A percentile compares a stretch with the other conserved stretches of the same genome.
Evolutionary conservation across 306 rosid species (phyloP).

Genomic region (Cicer judaicum): DNA sequence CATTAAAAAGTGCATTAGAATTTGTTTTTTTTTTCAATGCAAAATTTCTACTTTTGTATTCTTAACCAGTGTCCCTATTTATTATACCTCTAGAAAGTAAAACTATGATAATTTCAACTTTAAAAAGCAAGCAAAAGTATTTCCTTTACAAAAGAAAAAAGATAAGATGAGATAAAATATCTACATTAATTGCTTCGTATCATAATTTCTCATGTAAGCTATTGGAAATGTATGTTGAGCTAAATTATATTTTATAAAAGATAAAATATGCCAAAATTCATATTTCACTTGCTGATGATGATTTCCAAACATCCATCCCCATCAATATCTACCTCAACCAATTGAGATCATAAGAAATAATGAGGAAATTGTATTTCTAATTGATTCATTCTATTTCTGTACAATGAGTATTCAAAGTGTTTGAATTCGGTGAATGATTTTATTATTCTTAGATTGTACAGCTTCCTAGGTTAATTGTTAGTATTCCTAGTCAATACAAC

Average conservation of each 20-base stretch:
- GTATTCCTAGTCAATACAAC: too few species aligned
- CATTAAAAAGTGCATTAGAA: too few species aligned
- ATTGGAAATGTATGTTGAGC: conserved; percentile 1
- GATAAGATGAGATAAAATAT: conserved; percentile 23
- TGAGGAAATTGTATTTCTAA: not conserved
- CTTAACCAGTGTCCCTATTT: too few species aligned
- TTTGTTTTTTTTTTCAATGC: too few species aligned
- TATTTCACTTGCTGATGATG: not conserved
- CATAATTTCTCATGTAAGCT: conserved; percentile 29
- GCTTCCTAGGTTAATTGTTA: too few species aligned
- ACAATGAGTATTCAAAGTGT: too few species aligned
- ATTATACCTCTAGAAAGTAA: conserved; percentile 21
- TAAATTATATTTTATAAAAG: conserved; percentile 4
- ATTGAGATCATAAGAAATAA: not conserved
- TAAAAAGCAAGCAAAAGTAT: not conserved
- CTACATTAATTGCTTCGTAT: conserved; percentile 4
- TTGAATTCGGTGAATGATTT: too few species aligned
- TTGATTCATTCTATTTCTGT: too few species aligned
- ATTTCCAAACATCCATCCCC: conserved; percentile 19
- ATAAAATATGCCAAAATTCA: conserved; percentile 9
- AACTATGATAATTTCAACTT: conserved; percentile 22
- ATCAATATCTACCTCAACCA: not conserved
- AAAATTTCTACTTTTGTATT: too few species aligned
- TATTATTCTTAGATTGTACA: too few species aligned
- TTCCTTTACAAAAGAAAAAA: conserved; percentile 8